Conservation (phyloP, 257 asterid genomes). For the Nicotiana benthamiana region DNA sequence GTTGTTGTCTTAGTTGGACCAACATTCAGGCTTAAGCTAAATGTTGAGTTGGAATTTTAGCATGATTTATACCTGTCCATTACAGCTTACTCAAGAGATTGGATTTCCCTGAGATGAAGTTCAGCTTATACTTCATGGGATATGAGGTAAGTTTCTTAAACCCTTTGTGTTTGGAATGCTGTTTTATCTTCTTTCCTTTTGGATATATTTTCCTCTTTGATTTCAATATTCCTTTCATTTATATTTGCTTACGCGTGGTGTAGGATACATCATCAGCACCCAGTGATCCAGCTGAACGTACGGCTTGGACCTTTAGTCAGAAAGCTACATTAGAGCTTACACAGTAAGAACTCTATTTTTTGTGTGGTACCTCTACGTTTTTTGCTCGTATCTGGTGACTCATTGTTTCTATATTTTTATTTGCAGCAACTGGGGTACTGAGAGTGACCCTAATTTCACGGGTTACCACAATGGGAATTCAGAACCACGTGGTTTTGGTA, state of each 20-base stretch:
- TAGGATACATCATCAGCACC: constrained; percentile 82
- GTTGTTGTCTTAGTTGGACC: not conserved
- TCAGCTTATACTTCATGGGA: constrained; percentile 74
- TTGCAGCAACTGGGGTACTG: constrained; percentile 88
- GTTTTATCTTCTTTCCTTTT: not conserved
- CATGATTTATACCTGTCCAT: not conserved
- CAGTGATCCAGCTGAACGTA: constrained; percentile 56
- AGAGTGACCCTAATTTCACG: constrained; percentile 76
- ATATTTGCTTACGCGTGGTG: constrained; percentile 7
- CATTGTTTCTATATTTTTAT: not conserved
- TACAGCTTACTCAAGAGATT: constrained; percentile 82
- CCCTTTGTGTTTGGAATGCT: not conserved
- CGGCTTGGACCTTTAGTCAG: constrained; percentile 72
- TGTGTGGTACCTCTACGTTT: not conserved
- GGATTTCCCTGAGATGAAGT: constrained; percentile 80
- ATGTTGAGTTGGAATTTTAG: not conserved
- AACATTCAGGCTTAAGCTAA: not conserved
- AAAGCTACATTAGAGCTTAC: constrained; percentile 81
- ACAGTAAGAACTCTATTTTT: constrained; percentile 44
- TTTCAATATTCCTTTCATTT: not conserved
- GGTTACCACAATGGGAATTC: constrained; percentile 88
- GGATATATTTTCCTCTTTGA: not conserved
- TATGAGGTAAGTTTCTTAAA: constrained; percentile 50
- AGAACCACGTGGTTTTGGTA: constrained; percentile 92
- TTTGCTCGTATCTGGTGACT: not conserved